Evolutionary conservation across 2,329 filamentous ascomycete genomes (phyloP), one percentile per base, ranked within the genome.

Genomic region (Colletotrichum nymphaeae): DNA sequence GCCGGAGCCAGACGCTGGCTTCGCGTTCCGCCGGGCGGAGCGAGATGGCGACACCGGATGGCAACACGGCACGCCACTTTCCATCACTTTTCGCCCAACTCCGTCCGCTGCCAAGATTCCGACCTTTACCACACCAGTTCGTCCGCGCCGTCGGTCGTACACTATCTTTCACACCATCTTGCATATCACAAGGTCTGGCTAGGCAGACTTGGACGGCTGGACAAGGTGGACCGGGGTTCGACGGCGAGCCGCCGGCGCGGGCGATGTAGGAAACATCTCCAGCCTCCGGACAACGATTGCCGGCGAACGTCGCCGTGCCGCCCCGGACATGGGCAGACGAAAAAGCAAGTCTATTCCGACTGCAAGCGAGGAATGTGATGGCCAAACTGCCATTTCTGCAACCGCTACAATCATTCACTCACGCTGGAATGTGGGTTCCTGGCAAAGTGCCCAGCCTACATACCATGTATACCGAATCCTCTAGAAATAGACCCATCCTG

Each of bases 1-100:
- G 49, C n/a, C 19, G 30, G 49, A 32, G 49, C 49, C 62, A 12
- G 14, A 12, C 7, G n/a, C 42, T 63, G 46, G 2, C 62, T 55
- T 55, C 49, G 35, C 14, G n/a, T 73, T 66, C 71, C 67, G 67
- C 66, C 66, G 46, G 67, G 71, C 71, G 71, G 71, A 73, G 67
- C 67, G 56, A 71, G 52, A 60, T 55, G 70, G 67, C 67, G 56
- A 70, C 30, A 60, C 66, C 59, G 59, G 69, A 49, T 58, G 30
- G n/a, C 52, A 64, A 72, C 52, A 32, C 30, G 53, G 58, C 65
- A 69, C 66, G 66, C 70, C 70, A 72, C 70, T 24, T 64, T 53
- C 67, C 52, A 62, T 66, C 62, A 57, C 60, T 73, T 66, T 37
- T 73, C 56, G 35, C 60, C 30, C 62, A 28, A 26, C 67, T 37